These are phyloP conservation scores for Peltaster fructicola DNA, from an alignment of 2,329 filamentous ascomycete genomes.

Conservation along the genomic window DNA sequence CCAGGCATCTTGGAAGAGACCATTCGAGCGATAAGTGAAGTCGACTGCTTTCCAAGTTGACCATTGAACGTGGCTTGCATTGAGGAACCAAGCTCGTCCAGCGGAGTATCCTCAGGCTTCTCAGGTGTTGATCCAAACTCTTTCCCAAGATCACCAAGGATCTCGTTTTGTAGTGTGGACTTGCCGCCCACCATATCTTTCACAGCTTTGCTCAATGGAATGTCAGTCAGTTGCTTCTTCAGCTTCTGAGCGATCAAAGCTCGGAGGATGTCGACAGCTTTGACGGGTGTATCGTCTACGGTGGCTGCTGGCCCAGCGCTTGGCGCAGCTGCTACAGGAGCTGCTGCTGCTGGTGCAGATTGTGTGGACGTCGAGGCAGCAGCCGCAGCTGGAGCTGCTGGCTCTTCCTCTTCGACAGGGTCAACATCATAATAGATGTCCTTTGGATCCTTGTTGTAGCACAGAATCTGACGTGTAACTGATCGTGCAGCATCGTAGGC, in stretches of 20 bases:
- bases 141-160: conserved; percentile 90
- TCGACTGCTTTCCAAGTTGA: conserved; percentile 90
- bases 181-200: conserved; percentile 99
- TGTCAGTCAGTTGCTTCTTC: conserved; percentile 79
- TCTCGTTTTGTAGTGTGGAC: conserved; percentile 96
- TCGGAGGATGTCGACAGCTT: conserved; percentile 77
- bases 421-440: conserved; percentile 99
- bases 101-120: conserved; percentile 91
- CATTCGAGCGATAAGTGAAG: conserved; percentile 78
- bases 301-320: conserved; percentile 73
- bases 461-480: conserved; percentile 89
- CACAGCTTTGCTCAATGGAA: conserved; percentile 90
- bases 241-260: conserved; percentile 89
- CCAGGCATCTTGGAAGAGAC: conserved; percentile 99
- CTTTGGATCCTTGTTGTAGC: conserved; percentile 98
- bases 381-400: conserved; percentile 31
- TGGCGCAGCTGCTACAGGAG: conserved; percentile 40
- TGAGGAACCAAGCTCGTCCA: conserved; percentile 83
- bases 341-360: conserved; percentile 35
- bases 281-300: conserved; percentile 71
- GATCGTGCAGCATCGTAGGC: conserved; percentile 95
- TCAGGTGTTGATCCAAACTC: conserved; percentile 97
- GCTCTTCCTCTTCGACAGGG: conserved; percentile 73
- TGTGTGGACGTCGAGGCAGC: conserved; percentile 33
- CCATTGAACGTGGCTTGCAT: conserved; percentile 99